Evolutionary conservation across 208 protist genomes (phyloP).

Genomic region (Leishmania major): DNA sequence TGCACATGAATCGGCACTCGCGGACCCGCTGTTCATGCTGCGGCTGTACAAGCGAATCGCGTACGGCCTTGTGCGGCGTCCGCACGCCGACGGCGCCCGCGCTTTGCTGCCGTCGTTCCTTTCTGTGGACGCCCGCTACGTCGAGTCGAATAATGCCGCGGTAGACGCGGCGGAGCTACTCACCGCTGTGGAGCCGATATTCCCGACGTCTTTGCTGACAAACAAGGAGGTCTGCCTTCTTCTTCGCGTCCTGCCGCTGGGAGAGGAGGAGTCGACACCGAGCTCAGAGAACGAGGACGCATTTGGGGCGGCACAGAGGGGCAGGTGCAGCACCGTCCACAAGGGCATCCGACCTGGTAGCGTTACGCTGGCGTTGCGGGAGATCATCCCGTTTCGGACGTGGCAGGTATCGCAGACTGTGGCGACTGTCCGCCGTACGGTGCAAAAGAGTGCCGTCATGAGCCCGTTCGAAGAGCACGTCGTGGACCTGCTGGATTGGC

Average conservation of each 20-base stretch:
- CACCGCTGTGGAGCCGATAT: conserved; percentile 43
- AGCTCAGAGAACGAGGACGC: not conserved
- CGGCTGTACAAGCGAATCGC: conserved; percentile 50
- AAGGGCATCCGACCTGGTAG: conserved; percentile 26
- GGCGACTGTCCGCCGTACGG: conserved; percentile 9
- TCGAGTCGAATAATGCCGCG: conserved; percentile 6
- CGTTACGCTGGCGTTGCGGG: conserved; percentile 30
- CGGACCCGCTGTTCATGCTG: conserved; percentile 58
- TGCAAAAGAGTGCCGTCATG: conserved; percentile 37
- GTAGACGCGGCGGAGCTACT: conserved; percentile 20
- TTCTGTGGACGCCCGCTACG: conserved; percentile 29
- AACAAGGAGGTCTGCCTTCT: conserved; percentile 61
- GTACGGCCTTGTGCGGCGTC: conserved; percentile 35
- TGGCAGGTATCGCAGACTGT: conserved; percentile 30
- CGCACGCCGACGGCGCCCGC: conserved; percentile 4
- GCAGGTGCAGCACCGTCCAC: not conserved
- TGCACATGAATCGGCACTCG: conserved; percentile 7
- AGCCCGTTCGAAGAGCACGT: conserved; percentile 45
- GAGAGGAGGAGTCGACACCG: conserved; percentile 21
- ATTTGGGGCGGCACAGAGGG: conserved; percentile 1
- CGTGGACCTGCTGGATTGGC: conserved; percentile 30
- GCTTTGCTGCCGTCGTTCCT: conserved; percentile 24
- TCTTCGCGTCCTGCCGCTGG: conserved; percentile 44
- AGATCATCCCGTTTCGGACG: conserved; percentile 28
- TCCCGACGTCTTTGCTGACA: conserved; percentile 40